Base-by-base conservation (phyloP, 768 basidiomycete species). In the Panellus pusillus region DNA sequence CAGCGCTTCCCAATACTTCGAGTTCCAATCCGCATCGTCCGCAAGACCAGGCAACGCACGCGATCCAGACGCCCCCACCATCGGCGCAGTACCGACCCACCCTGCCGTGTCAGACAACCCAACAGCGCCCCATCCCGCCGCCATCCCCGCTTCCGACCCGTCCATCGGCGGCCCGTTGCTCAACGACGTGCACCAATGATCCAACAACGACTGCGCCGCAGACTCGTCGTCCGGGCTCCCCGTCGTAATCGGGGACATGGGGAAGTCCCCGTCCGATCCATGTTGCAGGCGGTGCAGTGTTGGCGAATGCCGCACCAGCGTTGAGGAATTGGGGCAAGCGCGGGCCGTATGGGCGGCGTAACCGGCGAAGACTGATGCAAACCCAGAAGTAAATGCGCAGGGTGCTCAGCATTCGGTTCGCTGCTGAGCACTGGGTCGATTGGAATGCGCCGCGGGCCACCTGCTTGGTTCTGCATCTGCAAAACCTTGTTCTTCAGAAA, bases 151-250 rank as follows among this genome's bases (percentile, higher is more conserved):
- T 18, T 74, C 72, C 3, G 76, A 66, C 18, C 76, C 72, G 60
- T 87, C 84, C 2, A 82, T 61, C 2, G 79, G 77, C 11, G 83
- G 55, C 15, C 65, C 79, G 53, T 84, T 87, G 63, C 82, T 87
- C 59, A 91, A 81, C n/a, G 85, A 83, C 57, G 85, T 86, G 64
- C 83, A 88, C 91, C 91, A 93, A 57, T 91, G 87, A 66, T 93
- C 90, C 43, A 93, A 73, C 50, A 93, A 67, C 11, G 81, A 81
- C 64, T 93, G 91, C 4, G 90, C 89, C 7, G 86, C 75, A 20
- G 80, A 83, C 64, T 91, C 85, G 9, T 88, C 90, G 43, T 91
- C 91, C 1, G 87, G 89, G 64, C 88, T 90, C n/a, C 80, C 81
- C 19, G 86, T 80, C 15, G 79, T 83, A 1, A 82, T 80, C 36